Conservation (phyloP, 805 yeast genomes). For the Candida coquimbonensis region DNA sequence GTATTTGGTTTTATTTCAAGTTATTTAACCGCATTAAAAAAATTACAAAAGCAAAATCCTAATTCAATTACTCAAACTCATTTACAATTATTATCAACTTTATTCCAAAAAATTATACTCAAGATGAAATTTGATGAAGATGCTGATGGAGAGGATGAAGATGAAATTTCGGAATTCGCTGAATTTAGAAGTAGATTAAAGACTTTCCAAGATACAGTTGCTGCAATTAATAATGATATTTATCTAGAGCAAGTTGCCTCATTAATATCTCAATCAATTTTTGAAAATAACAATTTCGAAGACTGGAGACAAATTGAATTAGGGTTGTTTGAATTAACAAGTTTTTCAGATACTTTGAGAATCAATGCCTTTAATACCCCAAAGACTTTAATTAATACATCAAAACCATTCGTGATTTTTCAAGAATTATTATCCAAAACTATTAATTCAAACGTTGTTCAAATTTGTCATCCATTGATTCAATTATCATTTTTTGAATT, state of each 20-base stretch:
- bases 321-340: slow-evolving; percentile 76
- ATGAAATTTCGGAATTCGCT: slow-evolving; percentile 66
- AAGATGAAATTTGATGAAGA: slow-evolving; percentile 80
- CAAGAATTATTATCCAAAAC: slow-evolving; percentile 50
- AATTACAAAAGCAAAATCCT: slow-evolving; percentile 34
- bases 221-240: slow-evolving; percentile 50
- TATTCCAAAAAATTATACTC: slow-evolving; percentile 61
- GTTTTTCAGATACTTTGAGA: slow-evolving; percentile 72
- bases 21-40: slow-evolving; percentile 65
- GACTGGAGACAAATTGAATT: slow-evolving; percentile 84
- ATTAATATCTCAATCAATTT: slow-evolving; percentile 48
- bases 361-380: slow-evolving; percentile 69
- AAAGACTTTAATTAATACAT: slow-evolving; percentile 54
- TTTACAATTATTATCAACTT: slow-evolving; percentile 48
- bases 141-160: slow-evolving; percentile 68
- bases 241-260: slow-evolving; percentile 52
- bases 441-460: slow-evolving; percentile 39
- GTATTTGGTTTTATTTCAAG: slow-evolving; percentile 76
- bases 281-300: slow-evolving; percentile 21
- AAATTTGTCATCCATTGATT: slow-evolving; percentile 70
- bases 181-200: slow-evolving; percentile 74
- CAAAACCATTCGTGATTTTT: slow-evolving; percentile 58
- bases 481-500: slow-evolving; percentile 81
- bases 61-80: slow-evolving; percentile 32
- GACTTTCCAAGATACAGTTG: slow-evolving; percentile 78